A percentile compares a stretch with the other conserved stretches of the same genome.
These are phyloP conservation scores for Populus hybrid DNA, from an alignment of 441 rosid species.

Conservation along the genomic window DNA sequence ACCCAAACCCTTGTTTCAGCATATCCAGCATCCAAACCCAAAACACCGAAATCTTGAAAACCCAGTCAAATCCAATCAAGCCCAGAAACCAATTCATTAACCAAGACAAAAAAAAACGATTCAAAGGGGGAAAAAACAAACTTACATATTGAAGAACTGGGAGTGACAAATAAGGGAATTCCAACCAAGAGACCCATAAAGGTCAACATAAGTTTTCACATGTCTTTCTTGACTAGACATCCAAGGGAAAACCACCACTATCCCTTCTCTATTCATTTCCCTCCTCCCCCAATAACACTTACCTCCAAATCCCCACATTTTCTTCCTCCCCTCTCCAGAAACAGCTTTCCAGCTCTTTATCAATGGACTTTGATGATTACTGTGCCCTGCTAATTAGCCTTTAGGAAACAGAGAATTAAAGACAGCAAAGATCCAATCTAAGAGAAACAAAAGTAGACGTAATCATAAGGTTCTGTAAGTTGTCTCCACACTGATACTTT, in stretches of 20 bases:
- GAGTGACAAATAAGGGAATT: slow-evolving; percentile 83
- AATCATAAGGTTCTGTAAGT: not conserved
- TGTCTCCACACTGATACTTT: not conserved
- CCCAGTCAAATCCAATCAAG: slow-evolving; percentile 1
- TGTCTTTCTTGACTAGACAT: slow-evolving; percentile 77
- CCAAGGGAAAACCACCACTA: slow-evolving; percentile 81
- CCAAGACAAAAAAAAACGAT: not conserved
- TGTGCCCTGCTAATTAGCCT: not conserved
- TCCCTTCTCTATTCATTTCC: slow-evolving; percentile 46
- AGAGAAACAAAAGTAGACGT: not conserved
- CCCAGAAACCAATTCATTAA: slow-evolving; percentile 1
- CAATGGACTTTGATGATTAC: not conserved
- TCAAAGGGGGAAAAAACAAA: not conserved
- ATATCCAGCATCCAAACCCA: not conserved
- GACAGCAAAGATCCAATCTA: not conserved
- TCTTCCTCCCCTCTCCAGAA: not conserved
- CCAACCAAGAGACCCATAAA: slow-evolving; percentile 67
- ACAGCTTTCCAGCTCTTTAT: not conserved
- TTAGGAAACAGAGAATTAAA: not conserved
- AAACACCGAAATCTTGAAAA: not conserved
- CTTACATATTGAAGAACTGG: slow-evolving; percentile 71
- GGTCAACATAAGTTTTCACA: slow-evolving; percentile 55
- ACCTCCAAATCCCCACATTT: slow-evolving; percentile 80
- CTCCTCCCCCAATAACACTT: slow-evolving; percentile 67
- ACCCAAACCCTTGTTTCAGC: not conserved